Evolutionary conservation across 2,329 filamentous ascomycete genomes (phyloP), one percentile per base, ranked within the genome.

Genomic region (Penicillium sp.): DNA sequence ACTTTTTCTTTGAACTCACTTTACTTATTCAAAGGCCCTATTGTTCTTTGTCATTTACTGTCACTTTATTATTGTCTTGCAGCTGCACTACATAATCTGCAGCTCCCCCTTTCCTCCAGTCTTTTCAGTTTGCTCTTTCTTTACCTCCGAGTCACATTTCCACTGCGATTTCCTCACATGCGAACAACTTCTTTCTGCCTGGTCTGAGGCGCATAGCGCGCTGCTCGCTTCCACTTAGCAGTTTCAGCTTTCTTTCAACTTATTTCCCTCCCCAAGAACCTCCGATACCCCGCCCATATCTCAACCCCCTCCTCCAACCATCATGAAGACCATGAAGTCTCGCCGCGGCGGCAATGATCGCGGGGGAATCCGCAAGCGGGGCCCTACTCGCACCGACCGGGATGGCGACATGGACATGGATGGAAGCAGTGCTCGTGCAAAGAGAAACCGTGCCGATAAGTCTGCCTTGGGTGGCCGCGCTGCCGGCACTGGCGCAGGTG

Each of bases 391-490:
- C 56, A 71, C 81, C 51, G 84, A 87, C 67, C 79, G 78, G 65
- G 85, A 87, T 76, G 85, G 85, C 34, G 85, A 87, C 68, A 69
- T 86, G 57, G 75, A 79, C 43, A 87, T 87, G 84, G 82, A 81
- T 66, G 72, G 72, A 49, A 68, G 74, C 35, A 67, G 75, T 32
- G 69, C 68, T 48, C 69, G 71, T 42, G 70, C 64, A 31, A 67
- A 70, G 59, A 72, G 70, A 32, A 73, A 69, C 53, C 70, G 71
- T 11, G 31, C 53, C 22, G 53, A 56, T 5, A 31, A 43, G 20
- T 52, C 53, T 32, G 53, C 34, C 20, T 11, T 52, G 26, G 53
- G 53, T 42, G 53, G 53, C 2, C 53, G 53, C 22, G n/a, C 35
- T 9, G 49, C 48, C 11, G 47, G 53, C 5, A 26, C 40, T 22